phyloP scores from a whole-genome alignment of 768 basidiomycete species.

The Auricularia heimuer region DNA sequence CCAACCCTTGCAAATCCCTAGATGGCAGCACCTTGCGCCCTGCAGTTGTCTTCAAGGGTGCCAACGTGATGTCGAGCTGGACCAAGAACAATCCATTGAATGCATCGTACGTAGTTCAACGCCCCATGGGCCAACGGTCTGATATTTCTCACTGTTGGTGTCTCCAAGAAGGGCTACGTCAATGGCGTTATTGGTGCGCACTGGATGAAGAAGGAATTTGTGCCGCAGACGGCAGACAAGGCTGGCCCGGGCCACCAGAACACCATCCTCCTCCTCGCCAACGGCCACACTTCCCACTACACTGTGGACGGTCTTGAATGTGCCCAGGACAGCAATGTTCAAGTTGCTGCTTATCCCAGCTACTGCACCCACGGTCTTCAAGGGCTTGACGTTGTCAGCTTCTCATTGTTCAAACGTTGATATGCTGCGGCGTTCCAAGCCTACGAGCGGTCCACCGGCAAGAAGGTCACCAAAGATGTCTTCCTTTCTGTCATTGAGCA shows the following conservation, averaged over 20 bases:
- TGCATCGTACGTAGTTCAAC: constrained; percentile 18
- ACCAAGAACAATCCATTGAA: constrained; percentile 4
- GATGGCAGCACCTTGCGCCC: constrained; percentile 9
- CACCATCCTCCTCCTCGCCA: constrained; percentile 25
- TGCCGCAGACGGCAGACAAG: constrained; percentile 22
- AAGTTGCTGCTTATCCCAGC: constrained; percentile 26
- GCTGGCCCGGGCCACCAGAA: constrained; percentile 11
- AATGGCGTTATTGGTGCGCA: constrained; percentile 25
- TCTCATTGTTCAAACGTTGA: constrained; percentile 27
- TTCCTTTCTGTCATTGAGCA: constrained; percentile 21
- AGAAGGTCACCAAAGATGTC: constrained; percentile 24
- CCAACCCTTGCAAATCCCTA: no score
- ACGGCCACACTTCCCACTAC: constrained; percentile 31
- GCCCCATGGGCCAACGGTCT: no score
- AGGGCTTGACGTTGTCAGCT: constrained; percentile 29
- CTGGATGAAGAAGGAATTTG: constrained; percentile 28
- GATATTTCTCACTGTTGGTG: constrained; percentile 15
- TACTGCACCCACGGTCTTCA: constrained; percentile 30
- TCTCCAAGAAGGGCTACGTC: constrained; percentile 32
- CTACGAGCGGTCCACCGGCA: constrained; percentile 13
- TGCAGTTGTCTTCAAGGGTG: constrained; percentile 12
- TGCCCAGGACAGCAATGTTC: constrained; percentile 19
- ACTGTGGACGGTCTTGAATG: constrained; percentile 23
- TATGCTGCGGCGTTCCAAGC: neutral
- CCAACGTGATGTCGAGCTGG: constrained; percentile 4